Evolutionary conservation across 768 basidiomycete species (phyloP).

Genomic region (Hypholoma sublateritium): DNA sequence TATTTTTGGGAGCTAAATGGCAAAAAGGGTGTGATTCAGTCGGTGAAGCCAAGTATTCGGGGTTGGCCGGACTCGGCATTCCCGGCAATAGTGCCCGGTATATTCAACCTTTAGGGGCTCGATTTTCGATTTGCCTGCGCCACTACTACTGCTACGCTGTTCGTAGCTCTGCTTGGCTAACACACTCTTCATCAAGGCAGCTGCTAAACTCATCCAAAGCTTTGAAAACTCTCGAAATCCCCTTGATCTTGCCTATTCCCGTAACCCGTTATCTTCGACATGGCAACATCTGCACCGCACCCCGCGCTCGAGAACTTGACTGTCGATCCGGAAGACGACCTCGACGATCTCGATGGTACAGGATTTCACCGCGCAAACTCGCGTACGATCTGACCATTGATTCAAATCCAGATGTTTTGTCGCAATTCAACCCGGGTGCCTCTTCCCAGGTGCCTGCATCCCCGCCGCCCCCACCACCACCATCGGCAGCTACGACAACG

Average conservation of each 20-base stretch:
- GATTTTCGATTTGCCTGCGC: neutral
- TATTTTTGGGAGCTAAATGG: too few relatives aligned
- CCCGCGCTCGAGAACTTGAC: conserved; percentile 18
- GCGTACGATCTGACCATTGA: neutral
- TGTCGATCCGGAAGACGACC: conserved; percentile 46
- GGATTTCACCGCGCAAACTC: neutral
- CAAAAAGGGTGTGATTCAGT: too few relatives aligned
- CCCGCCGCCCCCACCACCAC: conserved; percentile 30
- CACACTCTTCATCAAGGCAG: neutral
- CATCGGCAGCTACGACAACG: conserved; percentile 25
- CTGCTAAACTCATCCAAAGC: neutral
- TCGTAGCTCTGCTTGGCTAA: neutral
- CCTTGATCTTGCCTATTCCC: neutral
- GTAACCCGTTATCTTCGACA: neutral
- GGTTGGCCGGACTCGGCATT: neutral
- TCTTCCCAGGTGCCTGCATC: conserved; percentile 6
- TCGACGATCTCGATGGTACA: conserved; percentile 68
- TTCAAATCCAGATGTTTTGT: conserved; percentile 39
- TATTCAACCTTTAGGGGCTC: neutral
- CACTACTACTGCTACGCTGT: neutral
- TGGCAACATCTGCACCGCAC: neutral
- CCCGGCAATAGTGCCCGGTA: neutral
- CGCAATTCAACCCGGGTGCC: conserved; percentile 35
- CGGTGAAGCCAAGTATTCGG: too few relatives aligned
- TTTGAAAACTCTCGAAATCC: too few relatives aligned